Base-by-base conservation (phyloP, 805 yeast genomes). In the Nakazawaea wyomingensis region DNA sequence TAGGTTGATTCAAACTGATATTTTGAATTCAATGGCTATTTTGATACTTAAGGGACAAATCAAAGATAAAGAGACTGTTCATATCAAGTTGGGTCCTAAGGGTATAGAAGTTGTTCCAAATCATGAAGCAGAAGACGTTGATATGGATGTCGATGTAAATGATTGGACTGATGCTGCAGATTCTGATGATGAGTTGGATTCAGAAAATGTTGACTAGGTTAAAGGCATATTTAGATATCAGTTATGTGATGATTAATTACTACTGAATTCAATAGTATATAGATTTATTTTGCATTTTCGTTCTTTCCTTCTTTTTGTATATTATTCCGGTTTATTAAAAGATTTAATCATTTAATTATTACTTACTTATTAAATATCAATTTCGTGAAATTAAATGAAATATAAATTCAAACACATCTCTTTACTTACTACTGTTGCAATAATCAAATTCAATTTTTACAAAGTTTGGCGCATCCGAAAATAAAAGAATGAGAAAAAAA, bases 1-100 rank as follows among this genome's bases (percentile, higher is more conserved):
- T 70, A 80, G 98, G 56, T 75, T 93, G 55, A 91, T 93, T 52
- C 97, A 93, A 64, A 76, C 74, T 49, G 93, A 89, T 61, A 74
- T 93, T 16, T 78, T 93, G 61, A 93, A 93, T 67, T 80, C 74
- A 56, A 70, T 93, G 65, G 99, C 99, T 0, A 75, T 93, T n/a
- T 74, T 87, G 65, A 76, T 93, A 39, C 74, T 93, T 53, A 82
- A 80, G 60, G 95, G 95, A 10, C 95, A 90, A 61, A 77, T 93
- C 47, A 73, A 69, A 57, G 97, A 93, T 58, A 88, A 89, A 63
- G 99, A 93, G 62, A 71, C 74, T 2, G 96, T 87, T n/a, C 66
- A 66, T 21, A 85, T 93, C 37, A 69, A 68, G 20, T 57, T 57
- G 39, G 69, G 70, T 13, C 69, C 65, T 13, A 80, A 77, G 48